Evolutionary conservation across 2,329 filamentous ascomycete genomes (phyloP).

Genomic region (Scedosporium minutisporum): DNA sequence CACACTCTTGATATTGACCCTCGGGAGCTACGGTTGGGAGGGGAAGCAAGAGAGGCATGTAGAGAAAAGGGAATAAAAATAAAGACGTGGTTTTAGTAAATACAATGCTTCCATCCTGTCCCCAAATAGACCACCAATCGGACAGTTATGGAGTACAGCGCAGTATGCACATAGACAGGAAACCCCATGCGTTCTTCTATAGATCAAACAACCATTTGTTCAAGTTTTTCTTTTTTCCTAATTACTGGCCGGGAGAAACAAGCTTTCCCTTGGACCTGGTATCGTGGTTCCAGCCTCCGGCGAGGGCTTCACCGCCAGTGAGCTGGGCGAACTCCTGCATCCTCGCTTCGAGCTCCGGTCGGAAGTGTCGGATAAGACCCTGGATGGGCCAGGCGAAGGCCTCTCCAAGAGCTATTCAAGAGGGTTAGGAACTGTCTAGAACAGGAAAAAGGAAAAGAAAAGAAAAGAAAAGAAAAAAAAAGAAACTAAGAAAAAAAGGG

Average conservation of each 20-base stretch:
- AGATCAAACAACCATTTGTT: neutral
- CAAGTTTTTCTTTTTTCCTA: neutral
- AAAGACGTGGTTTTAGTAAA: neutral
- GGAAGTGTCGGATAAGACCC: conserved; percentile 95
- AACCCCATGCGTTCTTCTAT: neutral
- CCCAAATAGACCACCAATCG: neutral
- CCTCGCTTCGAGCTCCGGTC: conserved; percentile 85
- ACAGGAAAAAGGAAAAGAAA: neutral
- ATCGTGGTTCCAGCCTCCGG: conserved; percentile 79
- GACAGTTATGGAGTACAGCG: neutral
- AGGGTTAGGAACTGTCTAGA: conserved; percentile 18
- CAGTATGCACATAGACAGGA: neutral
- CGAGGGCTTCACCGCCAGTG: conserved; percentile 64
- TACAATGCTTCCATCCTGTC: neutral
- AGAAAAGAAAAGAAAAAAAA: neutral
- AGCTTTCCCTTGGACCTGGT: conserved; percentile 69
- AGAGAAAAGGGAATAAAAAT: neutral
- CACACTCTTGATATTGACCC: neutral
- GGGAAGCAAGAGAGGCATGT: neutral
- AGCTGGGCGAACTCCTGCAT: conserved; percentile 72
- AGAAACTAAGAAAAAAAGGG: neutral
- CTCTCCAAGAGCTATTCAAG: conserved; percentile 66
- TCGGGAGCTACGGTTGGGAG: neutral
- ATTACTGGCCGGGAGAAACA: conserved; percentile 81
- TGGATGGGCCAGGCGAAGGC: conserved; percentile 98